Base-by-base conservation (phyloP, 129 eudicot genomes). In the Logfia minima region DNA sequence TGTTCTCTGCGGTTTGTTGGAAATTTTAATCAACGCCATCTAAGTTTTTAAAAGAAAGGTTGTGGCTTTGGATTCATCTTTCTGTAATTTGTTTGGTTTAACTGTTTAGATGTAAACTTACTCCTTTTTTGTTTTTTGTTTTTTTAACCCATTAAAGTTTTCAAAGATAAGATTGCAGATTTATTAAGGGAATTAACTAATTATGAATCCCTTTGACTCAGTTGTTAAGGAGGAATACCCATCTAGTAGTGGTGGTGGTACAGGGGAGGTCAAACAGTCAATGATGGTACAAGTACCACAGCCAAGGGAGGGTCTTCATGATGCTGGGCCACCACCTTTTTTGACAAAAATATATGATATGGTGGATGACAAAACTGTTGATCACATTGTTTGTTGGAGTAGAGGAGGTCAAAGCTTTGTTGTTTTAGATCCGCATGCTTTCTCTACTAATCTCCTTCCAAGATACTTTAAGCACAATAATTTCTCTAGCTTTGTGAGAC, bases 401-500 rank as follows among this genome's bases (percentile, higher is more conserved):
- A 87, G 97, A 85, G 93, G 89, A 11, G 98, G 98, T 59, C 98
- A 91, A 14, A 94, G 97, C 83, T 94, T 94, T 80, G 92, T 81
- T 52, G 97, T 94, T 0, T 80, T 87, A 96, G 98, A 94, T 83
- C 96, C 97, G 23, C 90, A 89, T 61, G 90, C 92, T 29, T 89
- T 94, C 23, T 83, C 98, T 48, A 85, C 89, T 41, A 83, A 68
- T 76, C 83, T 94, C 8, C 86, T 94, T 17, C 97, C 98, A 8
- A 87, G 89, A 76, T 86, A 84, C 84, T 94, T 94, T 74, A 94
- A 94, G 90, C 98, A 94, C 74, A 87, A 80, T 56, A 94, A 94
- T 59, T 93, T 94, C 89, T 94, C 98, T 9, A 94, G 98, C 85
- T 94, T 94, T 85, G 96, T 94, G 8, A 91, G 98, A 75, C 98